Conservation (phyloP, 345 rosid genomes). For the Psidium friedrichsthalianum region DNA sequence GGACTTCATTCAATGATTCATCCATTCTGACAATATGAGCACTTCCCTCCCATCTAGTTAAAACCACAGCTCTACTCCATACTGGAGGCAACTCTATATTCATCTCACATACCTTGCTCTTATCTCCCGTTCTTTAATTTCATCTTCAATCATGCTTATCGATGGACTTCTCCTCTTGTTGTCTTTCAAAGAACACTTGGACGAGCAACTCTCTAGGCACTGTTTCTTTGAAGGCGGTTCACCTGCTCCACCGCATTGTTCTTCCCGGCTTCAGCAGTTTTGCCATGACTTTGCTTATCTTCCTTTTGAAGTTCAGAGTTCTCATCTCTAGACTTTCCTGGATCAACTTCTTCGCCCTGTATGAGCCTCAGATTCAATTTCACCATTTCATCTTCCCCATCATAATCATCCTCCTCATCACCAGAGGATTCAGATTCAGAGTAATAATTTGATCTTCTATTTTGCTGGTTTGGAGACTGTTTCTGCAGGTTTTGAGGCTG, state of each 20-base stretch:
- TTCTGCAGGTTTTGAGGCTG: constrained; percentile 22
- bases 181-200: constrained; percentile 12
- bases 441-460: constrained; percentile 73
- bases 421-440: constrained; percentile 24
- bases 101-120: constrained; percentile 53
- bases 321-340: constrained; percentile 17
- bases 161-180: constrained; percentile 54
- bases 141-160: constrained; percentile 93
- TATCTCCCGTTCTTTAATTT: constrained; percentile 82
- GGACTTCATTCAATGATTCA: not conserved
- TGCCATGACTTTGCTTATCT: constrained; percentile 12
- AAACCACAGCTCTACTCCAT: not conserved
- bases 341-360: constrained; percentile 9
- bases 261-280: constrained; percentile 17
- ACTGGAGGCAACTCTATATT: not conserved
- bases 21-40: not conserved
- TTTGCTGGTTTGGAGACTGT: constrained; percentile 39
- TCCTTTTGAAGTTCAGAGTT: constrained; percentile 8
- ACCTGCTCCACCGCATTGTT: constrained; percentile 15
- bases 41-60: not conserved
- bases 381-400: constrained; percentile 11
- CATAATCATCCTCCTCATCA: constrained; percentile 39
- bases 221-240: constrained; percentile 68
- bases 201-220: constrained; percentile 32
- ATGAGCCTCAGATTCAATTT: constrained; percentile 16